A percentile compares a stretch with the other conserved stretches of the same genome.
Conservation (phyloP, 179 eudicot species). For the Beta corolliflora region DNA sequence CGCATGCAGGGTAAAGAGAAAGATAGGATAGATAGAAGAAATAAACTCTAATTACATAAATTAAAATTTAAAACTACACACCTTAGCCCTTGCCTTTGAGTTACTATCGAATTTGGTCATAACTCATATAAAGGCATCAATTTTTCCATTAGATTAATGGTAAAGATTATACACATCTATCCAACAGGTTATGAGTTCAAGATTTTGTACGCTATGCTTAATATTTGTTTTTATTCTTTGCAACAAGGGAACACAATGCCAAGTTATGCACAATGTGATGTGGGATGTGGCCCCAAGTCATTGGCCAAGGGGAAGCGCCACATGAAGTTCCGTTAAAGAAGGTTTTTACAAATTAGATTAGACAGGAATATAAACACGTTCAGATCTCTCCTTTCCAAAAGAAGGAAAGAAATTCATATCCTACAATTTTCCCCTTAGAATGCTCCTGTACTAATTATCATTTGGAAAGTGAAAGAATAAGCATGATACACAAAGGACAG, state of each 20-base stretch:
- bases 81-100: too few species aligned
- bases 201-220: background rate
- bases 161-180: too few species aligned
- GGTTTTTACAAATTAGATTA: background rate
- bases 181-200: background rate
- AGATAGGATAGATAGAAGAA: background rate
- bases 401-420: background rate
- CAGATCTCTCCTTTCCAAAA: background rate
- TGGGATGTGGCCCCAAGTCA: background rate
- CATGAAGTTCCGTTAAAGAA: background rate
- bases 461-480: background rate
- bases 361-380: background rate
- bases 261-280: background rate
- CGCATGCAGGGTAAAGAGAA: background rate
- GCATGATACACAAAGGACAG: background rate
- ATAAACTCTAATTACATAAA: background rate
- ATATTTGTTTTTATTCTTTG: too few species aligned
- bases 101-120: too few species aligned
- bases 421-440: background rate
- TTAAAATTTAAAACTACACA: too few species aligned
- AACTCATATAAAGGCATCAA: too few species aligned
- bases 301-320: background rate
- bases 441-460: background rate
- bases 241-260: background rate
- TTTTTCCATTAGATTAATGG: background rate